Base-by-base conservation (phyloP, 306 rosid genomes). In the Cucurbita argyrosperma region DNA sequence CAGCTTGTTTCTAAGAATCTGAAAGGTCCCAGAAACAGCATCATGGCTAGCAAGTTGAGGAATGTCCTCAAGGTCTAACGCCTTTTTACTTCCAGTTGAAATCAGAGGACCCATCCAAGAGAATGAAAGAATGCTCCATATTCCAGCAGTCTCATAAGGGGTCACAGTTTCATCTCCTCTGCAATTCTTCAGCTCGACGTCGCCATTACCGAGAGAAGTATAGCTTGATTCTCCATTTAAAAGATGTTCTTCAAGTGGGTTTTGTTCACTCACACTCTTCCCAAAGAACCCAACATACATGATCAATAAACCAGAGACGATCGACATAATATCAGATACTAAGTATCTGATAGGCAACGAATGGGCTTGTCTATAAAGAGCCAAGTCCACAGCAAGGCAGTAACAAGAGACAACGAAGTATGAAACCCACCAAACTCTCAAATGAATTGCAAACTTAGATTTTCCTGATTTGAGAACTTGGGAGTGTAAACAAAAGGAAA, bases 51-150 rank as follows among this genome's bases (percentile, higher is more conserved):
- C 80, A 66, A 90, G 96, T 42, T 84, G 79, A 47, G 98, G 98
- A 71, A 92, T 86, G 55, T 92, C 96, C 80, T 86, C 96, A 77
- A 86, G 86, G 79, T 86, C 86, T 64, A 92, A 81, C 30, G 88
- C 77, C 83, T 87, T 92, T 79, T 82, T 82, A 59, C 80, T 78
- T 18, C 98, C 98, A 62, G 59, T 14, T 3, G 83, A 80, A 74
- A 92, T 86, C 12, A 92, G 79, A 61, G 85, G 85, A 80, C 84
- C 81, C 74, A 92, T 82, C 98, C 98, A 88, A 56, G 92, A 82
- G 77, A 92, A 88, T 11, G 89, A 84, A 53, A 92, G 91, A 64
- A 83, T 46, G 72, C 90, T 83, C 78, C 88, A 83, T 79, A 88
- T 76, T n/a, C 93, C 91, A 74, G 98, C 91, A 68, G 72, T 85